A percentile compares a stretch with the other conserved stretches of the same genome.
Evolutionary conservation across 1,139 yeast genomes (phyloP).

Genomic region (Pichia sp.): DNA sequence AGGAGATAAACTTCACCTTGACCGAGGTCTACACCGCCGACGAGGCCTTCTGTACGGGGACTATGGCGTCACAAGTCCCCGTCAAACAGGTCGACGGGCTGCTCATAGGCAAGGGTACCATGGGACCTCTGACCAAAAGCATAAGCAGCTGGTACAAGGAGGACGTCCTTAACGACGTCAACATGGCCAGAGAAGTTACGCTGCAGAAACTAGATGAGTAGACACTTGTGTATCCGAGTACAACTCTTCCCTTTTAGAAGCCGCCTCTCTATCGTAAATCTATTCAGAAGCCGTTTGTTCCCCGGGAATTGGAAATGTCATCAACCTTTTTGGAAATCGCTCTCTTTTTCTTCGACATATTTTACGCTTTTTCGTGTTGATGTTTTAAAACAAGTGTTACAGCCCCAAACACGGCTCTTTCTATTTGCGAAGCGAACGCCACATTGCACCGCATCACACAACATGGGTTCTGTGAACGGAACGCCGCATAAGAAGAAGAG

Average conservation of each 20-base stretch:
- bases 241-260: too few relatives aligned
- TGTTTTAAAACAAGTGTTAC: not conserved
- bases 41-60: constrained; percentile 13
- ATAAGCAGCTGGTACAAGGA: constrained; percentile 7
- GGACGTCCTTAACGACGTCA: constrained; percentile 2
- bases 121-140: constrained; percentile 6
- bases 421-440: too few relatives aligned
- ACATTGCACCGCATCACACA: not conserved
- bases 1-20: constrained; percentile 7
- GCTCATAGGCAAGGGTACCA: constrained; percentile 2
- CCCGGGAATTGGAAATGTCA: too few relatives aligned
- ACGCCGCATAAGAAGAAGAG: not conserved
- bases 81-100: constrained; percentile 11
- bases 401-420: not conserved
- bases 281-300: too few relatives aligned
- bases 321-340: not conserved
- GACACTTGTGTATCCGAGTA: not conserved
- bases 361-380: constrained; percentile 1
- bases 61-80: constrained; percentile 13
- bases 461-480: not conserved
- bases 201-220: not conserved
- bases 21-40: constrained; percentile 12
- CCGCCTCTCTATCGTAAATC: too few relatives aligned
- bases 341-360: not conserved
- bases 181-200: not conserved